Evolutionary conservation across 2,329 filamentous ascomycete species (phyloP).

Genomic region (Coniella vitis): DNA sequence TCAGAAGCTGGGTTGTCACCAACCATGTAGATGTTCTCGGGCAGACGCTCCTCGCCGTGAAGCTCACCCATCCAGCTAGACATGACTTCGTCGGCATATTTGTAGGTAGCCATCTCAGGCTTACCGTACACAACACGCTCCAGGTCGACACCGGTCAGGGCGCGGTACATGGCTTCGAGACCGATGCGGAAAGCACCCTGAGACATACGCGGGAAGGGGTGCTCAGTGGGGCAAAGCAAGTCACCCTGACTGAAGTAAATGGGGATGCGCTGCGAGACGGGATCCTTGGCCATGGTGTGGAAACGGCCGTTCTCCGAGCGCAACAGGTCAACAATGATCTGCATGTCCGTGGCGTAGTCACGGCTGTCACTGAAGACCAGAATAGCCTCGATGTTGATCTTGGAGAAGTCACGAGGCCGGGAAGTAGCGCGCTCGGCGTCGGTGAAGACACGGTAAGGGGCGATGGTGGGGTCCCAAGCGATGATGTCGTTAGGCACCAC

Average conservation of each 20-base stretch:
- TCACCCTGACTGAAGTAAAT: slow-evolving; percentile 56
- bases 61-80: slow-evolving; percentile 69
- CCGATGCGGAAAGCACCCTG: slow-evolving; percentile 71
- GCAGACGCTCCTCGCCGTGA: slow-evolving; percentile 63
- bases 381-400: slow-evolving; percentile 67
- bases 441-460: slow-evolving; percentile 62
- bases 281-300: slow-evolving; percentile 58
- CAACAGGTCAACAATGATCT: slow-evolving; percentile 69
- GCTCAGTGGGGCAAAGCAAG: slow-evolving; percentile 53
- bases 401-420: slow-evolving; percentile 63
- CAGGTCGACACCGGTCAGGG: slow-evolving; percentile 61
- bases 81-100: slow-evolving; percentile 69
- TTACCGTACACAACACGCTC: slow-evolving; percentile 74
- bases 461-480: slow-evolving; percentile 61
- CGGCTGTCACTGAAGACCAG: slow-evolving; percentile 68
- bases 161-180: slow-evolving; percentile 67
- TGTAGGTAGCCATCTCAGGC: slow-evolving; percentile 69
- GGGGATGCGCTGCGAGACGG: slow-evolving; percentile 58
- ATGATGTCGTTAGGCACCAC: slow-evolving; percentile 68
- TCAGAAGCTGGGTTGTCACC: slow-evolving; percentile 70
- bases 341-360: slow-evolving; percentile 69
- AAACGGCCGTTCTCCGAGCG: slow-evolving; percentile 61
- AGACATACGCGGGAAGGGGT: slow-evolving; percentile 62
- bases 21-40: slow-evolving; percentile 69
- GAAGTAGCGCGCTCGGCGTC: slow-evolving; percentile 61